Conservation (phyloP, 163 green algal genomes). For the Coccomyxa subellipsoidea region DNA sequence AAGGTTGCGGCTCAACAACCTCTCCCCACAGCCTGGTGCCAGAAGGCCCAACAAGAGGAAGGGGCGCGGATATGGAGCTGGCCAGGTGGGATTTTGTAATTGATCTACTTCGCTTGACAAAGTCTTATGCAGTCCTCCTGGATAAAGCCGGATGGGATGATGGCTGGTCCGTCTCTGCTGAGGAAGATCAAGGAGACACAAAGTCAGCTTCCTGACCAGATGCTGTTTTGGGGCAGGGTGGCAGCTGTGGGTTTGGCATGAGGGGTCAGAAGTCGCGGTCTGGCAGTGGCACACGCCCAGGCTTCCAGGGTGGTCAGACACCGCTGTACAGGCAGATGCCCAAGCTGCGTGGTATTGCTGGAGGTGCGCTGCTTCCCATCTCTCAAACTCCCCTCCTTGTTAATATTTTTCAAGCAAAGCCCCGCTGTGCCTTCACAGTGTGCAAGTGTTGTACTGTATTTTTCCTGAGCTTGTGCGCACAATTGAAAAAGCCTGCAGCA, state of each 20-base stretch:
- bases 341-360: constrained; percentile 97
- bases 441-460: too few relatives aligned
- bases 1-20: constrained; percentile 88
- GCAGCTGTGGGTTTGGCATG: constrained; percentile 93
- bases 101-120: too few relatives aligned
- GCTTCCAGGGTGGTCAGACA: constrained; percentile 98
- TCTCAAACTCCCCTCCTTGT: neutral
- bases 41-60: constrained; percentile 79
- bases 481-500: too few relatives aligned
- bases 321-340: constrained; percentile 93
- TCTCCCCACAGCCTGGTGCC: constrained; percentile 82
- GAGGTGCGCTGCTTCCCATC: constrained; percentile 42
- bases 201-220: neutral
- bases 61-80: constrained; percentile 87
- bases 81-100: constrained; percentile 61
- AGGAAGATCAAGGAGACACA: too few relatives aligned
- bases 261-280: constrained; percentile 93
- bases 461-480: too few relatives aligned
- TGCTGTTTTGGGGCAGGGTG: constrained; percentile 60
- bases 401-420: too few relatives aligned
- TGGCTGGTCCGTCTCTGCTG: too few relatives aligned
- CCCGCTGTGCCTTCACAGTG: too few relatives aligned
- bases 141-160: too few relatives aligned
- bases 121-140: too few relatives aligned
- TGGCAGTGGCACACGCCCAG: constrained; percentile 73